A percentile compares a stretch with the other conserved stretches of the same genome.
Conservation (phyloP, 345 rosid species). For the Lepidium didymum region DNA sequence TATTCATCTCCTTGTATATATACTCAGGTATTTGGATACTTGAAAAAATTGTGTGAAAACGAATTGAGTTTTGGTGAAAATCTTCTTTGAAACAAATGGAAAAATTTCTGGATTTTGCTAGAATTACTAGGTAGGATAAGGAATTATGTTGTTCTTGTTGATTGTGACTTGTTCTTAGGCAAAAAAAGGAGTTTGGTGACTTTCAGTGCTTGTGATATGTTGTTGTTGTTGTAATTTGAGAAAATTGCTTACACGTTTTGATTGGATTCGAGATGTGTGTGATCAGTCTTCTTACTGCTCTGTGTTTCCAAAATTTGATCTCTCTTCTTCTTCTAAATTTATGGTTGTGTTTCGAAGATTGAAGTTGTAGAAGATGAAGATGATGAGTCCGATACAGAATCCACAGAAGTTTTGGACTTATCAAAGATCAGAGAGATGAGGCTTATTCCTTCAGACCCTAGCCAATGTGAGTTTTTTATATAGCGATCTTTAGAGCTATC, state of each 20-base stretch:
- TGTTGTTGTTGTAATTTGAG: neutral
- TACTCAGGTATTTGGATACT: constrained; percentile 46
- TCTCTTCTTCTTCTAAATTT: neutral
- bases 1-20: constrained; percentile 85
- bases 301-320: neutral
- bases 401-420: constrained; percentile 43
- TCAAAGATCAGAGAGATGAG: constrained; percentile 81
- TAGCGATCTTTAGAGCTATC: neutral
- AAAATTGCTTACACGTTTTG: neutral
- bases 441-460: constrained; percentile 82
- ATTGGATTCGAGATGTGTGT: neutral
- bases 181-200: neutral
- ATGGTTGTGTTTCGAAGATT: constrained; percentile 39
- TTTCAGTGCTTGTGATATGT: neutral
- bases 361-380: constrained; percentile 59
- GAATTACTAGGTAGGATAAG: neutral
- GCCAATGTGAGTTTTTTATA: constrained; percentile 44
- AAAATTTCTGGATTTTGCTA: neutral
- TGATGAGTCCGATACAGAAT: constrained; percentile 60
- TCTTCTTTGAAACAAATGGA: neutral
- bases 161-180: neutral
- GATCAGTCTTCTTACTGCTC: neutral
- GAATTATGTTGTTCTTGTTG: neutral
- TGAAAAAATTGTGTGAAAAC: neutral
- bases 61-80: neutral